Conservation (phyloP, 257 asterid genomes). For the Rauvolfia tetraphylla region DNA sequence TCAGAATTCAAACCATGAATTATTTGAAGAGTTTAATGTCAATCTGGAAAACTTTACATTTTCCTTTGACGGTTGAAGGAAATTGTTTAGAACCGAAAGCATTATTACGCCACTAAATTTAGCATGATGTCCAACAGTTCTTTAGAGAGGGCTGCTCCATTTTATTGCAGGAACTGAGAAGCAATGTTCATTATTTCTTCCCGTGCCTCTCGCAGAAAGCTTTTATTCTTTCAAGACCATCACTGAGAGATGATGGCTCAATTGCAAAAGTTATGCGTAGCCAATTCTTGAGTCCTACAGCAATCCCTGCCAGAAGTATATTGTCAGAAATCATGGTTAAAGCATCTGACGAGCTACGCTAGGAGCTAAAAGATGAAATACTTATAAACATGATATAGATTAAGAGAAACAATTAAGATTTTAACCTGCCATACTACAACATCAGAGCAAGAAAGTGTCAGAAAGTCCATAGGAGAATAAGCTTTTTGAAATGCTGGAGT, state of each 20-base stretch:
- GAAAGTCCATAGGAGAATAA: no score
- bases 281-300: conserved; percentile 79
- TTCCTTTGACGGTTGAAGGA: conserved; percentile 6
- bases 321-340: background rate
- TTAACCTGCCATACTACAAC: no score
- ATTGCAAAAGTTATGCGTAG: conserved; percentile 64
- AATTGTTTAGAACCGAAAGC: conserved; percentile 4
- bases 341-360: no score
- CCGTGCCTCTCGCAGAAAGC: conserved; percentile 59
- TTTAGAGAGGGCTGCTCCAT: conserved; percentile 5
- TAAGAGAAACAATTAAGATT: no score
- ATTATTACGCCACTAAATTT: background rate
- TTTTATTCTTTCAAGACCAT: conserved; percentile 56
- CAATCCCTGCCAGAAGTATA: conserved; percentile 43
- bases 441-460: no score
- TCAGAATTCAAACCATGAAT: background rate
- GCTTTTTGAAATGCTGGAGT: no score
- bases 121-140: conserved; percentile 22
- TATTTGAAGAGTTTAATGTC: no score
- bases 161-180: background rate
- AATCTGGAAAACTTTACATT: background rate
- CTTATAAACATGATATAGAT: background rate
- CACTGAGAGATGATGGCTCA: conserved; percentile 63
- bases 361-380: background rate
- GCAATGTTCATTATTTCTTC: conserved; percentile 50